Evolutionary conservation across 2,329 filamentous ascomycete genomes (phyloP), one percentile per base, ranked within the genome.

Genomic region (Botrytis cinerea): DNA sequence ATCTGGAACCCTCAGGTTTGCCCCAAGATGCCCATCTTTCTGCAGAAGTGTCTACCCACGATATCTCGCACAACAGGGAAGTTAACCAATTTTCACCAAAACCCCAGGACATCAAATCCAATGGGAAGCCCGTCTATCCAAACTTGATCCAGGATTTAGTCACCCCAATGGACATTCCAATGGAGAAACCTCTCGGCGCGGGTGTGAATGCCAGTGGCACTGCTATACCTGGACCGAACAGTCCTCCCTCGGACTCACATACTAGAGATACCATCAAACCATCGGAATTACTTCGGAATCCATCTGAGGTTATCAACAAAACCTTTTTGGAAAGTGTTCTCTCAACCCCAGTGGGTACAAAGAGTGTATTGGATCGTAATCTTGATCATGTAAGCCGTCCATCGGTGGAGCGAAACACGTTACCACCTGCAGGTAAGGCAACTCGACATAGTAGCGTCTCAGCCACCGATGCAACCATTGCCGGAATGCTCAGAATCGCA

Each of bases 191-290:
- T 35, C 43, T 73, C 16, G 68, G 74, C 63, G 71, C 71, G 18
- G 62, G 73, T 43, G 67, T 64, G 22, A 51, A 72, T 61, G 16
- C 73, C 46, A 73, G 28, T 20, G 45, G 12, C 22, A 45, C 32
- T 38, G 46, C n/a, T 14, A 64, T 69, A 48, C 60, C 74, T 64
- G 70, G 75, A 63, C 69, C 74, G 16, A 74, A 61, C 32, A 63
- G 62, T 25, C 70, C 74, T 70, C 43, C 57, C 43, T 63, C 75
- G 54, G 74, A 76, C 62, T 59, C 68, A 43, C 72, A 71, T 25
- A 73, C 70, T n/a, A 70, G 51, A n/a, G 74, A 76, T 22, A 79
- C 78, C 45, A 72, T 80, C 12, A 73, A 80, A 54, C 78, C 77
- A 43, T 73, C 75, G 59, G 77, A 80, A 45, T 72, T 79, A 70